Conservation (phyloP, 257 asterid genomes). For the Nicotiana otophora region DNA sequence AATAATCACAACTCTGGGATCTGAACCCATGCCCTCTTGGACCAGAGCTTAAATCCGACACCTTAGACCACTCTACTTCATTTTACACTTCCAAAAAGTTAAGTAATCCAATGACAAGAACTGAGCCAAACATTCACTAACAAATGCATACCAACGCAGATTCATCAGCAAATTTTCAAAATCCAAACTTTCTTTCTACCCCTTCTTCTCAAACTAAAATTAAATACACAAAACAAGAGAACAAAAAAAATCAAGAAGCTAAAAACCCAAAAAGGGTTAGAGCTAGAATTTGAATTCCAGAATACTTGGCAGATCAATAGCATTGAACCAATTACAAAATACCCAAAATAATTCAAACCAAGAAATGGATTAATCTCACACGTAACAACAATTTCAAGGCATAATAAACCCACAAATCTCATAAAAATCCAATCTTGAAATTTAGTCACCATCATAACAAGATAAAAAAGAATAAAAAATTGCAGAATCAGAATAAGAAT, state of each 20-base stretch:
- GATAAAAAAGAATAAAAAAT: background rate
- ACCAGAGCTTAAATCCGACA: slow-evolving; percentile 98
- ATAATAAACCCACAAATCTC: background rate
- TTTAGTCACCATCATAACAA: background rate
- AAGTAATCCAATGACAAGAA: background rate
- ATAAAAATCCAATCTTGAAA: slow-evolving; percentile 10
- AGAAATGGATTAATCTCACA: background rate
- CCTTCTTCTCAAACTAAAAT: background rate
- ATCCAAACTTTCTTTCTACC: background rate
- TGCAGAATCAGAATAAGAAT: background rate
- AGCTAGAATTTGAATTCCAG: background rate
- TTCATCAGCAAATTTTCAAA: background rate
- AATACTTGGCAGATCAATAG: background rate
- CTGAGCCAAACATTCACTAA: background rate
- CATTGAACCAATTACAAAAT: background rate
- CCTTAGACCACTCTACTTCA: slow-evolving; percentile 86
- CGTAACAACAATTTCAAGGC: background rate
- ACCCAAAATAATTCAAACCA: background rate
- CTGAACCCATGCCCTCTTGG: slow-evolving; percentile 97
- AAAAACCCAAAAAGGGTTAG: background rate
- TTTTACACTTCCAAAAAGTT: background rate
- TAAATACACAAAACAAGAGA: background rate
- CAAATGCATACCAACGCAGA: background rate
- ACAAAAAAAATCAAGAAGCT: background rate
- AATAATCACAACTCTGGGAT: slow-evolving; percentile 83